Evolutionary conservation across 2,329 filamentous ascomycete species (phyloP).

Genomic region (Nemania diffusa): DNA sequence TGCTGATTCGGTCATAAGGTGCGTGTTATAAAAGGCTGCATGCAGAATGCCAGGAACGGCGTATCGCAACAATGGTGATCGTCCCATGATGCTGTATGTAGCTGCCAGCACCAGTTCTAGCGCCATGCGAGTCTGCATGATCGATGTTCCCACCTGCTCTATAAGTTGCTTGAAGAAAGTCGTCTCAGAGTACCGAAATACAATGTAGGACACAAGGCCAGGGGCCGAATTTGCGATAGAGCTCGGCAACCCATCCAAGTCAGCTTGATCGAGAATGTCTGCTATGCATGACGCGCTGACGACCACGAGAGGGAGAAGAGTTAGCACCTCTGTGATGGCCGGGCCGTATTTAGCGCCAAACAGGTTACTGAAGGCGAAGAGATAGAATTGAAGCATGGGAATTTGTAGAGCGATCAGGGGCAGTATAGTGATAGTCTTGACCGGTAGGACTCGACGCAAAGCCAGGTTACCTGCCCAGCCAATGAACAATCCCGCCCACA

Average conservation of each 20-base stretch:
- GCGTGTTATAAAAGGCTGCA: conserved; percentile 77
- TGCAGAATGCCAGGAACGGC: conserved; percentile 79
- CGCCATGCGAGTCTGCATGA: conserved; percentile 76
- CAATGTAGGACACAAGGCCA: conserved; percentile 72
- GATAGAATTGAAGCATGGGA: conserved; percentile 75
- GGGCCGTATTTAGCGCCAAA: conserved; percentile 80
- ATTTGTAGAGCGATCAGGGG: conserved; percentile 81
- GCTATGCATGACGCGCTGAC: conserved; percentile 72
- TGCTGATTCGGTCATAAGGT: conserved; percentile 71
- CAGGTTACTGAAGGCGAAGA: conserved; percentile 72
- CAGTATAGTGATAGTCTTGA: conserved; percentile 65
- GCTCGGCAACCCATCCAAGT: conserved; percentile 64
- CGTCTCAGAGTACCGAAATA: conserved; percentile 67
- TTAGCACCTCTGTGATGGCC: conserved; percentile 76
- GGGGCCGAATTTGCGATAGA: conserved; percentile 72
- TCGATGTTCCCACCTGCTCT: conserved; percentile 66
- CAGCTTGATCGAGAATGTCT: conserved; percentile 70
- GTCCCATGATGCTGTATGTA: conserved; percentile 72
- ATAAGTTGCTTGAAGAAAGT: conserved; percentile 55
- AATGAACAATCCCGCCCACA: conserved; percentile 73
- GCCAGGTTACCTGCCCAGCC: conserved; percentile 77
- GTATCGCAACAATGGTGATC: conserved; percentile 73
- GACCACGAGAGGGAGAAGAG: conserved; percentile 75
- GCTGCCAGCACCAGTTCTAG: conserved; percentile 75
- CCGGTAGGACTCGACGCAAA: conserved; percentile 60